These are phyloP conservation scores for Hibiscus syriacus DNA, from an alignment of 345 rosid genomes.

Conservation along the genomic window DNA sequence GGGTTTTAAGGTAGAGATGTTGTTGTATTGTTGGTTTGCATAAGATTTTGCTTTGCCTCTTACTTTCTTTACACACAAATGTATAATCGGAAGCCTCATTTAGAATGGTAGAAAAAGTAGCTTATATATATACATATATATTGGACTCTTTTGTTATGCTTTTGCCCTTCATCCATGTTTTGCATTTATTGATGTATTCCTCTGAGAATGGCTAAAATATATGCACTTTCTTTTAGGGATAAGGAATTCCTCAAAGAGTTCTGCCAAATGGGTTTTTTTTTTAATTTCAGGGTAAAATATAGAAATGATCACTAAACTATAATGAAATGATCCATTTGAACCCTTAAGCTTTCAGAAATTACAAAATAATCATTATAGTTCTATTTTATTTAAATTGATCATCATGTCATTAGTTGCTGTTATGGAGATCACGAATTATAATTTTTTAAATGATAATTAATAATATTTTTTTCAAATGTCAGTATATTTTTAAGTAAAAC, in stretches of 20 bases:
- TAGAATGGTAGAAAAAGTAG: conserved; percentile 20
- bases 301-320: too few relatives aligned
- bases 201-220: conserved; percentile 4
- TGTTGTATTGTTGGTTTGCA: conserved; percentile 13
- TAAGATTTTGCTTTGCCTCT: conserved; percentile 22
- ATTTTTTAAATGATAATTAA: too few relatives aligned
- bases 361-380: too few relatives aligned
- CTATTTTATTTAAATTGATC: too few relatives aligned
- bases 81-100: conserved; percentile 46
- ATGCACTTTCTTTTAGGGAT: not conserved
- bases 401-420: too few relatives aligned
- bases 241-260: not conserved
- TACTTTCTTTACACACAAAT: conserved; percentile 14
- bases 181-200: not conserved
- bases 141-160: not conserved
- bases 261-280: too few relatives aligned
- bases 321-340: too few relatives aligned
- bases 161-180: not conserved
- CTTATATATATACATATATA: not conserved
- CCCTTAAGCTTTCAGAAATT: too few relatives aligned
- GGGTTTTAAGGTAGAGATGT: conserved; percentile 20
- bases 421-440: too few relatives aligned
- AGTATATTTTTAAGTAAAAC: too few relatives aligned
- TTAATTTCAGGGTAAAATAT: too few relatives aligned
- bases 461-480: too few relatives aligned